Conservation (phyloP, 2,329 filamentous ascomycete genomes). For the Aspergillus udagawae region DNA sequence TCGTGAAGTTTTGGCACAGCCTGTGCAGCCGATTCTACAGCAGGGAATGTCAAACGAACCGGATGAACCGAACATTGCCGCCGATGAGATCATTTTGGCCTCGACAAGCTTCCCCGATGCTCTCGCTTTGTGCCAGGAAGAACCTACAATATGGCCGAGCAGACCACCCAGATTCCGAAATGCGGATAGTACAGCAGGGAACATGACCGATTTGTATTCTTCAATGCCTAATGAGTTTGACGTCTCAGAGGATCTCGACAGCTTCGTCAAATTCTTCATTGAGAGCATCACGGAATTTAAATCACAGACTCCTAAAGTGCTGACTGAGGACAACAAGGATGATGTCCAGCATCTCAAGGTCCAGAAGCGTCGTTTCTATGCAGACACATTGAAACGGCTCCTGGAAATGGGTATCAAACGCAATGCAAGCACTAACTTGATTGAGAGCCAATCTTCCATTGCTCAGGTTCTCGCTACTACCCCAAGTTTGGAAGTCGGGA, state of each 20-base stretch:
- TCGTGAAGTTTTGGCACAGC: slow-evolving; percentile 69
- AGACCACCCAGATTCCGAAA: slow-evolving; percentile 67
- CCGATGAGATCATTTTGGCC: slow-evolving; percentile 10
- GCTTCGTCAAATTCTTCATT: slow-evolving; percentile 66
- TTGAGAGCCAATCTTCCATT: slow-evolving; percentile 69
- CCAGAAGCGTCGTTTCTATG: slow-evolving; percentile 83
- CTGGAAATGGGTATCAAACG: slow-evolving; percentile 85
- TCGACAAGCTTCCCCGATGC: slow-evolving; percentile 26
- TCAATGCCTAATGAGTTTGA: slow-evolving; percentile 52
- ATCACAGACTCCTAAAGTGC: slow-evolving; percentile 73
- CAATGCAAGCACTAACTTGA: slow-evolving; percentile 70
- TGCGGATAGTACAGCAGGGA: slow-evolving; percentile 62
- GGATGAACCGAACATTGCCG: slow-evolving; percentile 20
- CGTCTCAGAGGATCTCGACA: slow-evolving; percentile 57
- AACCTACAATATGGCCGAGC: slow-evolving; percentile 33
- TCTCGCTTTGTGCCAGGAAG: slow-evolving; percentile 28
- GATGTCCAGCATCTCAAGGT: slow-evolving; percentile 83
- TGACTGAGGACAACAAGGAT: slow-evolving; percentile 84
- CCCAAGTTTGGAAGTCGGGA: slow-evolving; percentile 31
- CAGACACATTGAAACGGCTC: slow-evolving; percentile 77
- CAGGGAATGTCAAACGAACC: slow-evolving; percentile 33
- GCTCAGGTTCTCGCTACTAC: slow-evolving; percentile 64
- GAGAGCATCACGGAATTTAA: slow-evolving; percentile 68
- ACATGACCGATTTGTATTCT: slow-evolving; percentile 65
- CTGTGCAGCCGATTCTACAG: slow-evolving; percentile 59